Base-by-base conservation (phyloP, 176 grass and related monocot genomes). In the Microstegium vimineum region DNA sequence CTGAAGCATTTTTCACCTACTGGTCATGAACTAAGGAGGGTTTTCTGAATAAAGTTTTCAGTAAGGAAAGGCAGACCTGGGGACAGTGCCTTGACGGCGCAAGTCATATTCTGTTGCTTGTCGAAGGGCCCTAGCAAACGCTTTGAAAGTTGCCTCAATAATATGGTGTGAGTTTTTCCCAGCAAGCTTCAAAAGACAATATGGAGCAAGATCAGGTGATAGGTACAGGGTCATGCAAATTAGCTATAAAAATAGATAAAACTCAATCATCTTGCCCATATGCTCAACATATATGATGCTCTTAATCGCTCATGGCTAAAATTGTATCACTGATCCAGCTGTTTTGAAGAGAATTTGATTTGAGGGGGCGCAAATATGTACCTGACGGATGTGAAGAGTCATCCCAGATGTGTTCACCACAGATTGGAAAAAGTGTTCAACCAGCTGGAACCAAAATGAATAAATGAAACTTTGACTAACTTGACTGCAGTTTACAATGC, bases 381-480 rank as follows among this genome's bases (percentile, higher is more conserved):
- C 93, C 90, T 98, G 96, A 71, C 76, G 90, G 69, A 98, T 95
- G 77, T 98, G 96, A 86, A 98, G 93, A 3, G 93, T 98, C 96
- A 98, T 98, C 38, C 96, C 93, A 83, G 96, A 98, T 66, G 92
- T 98, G 78, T 98, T 98, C 64, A 86, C 95, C 28, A 95, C 27
- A 68, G 92, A 98, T 37, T 98, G 96, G 81, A 95, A 95, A 37
- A 98, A 93, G 75, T 98, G 96, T 60, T 98, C 96, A 79, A 98
- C 96, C 16, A 95, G 63, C 93, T 98, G 87, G 27, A 33, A 90
- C 25, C 59, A 89, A 82, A 85, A 66, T 5, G n/a, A n/a, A n/a
- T n/a, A n/a, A n/a, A n/a, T n/a, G 31, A 77, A 47, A 26, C n/a
- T 78, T 64, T 47, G 40, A 36, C 8, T 45, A 35, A 82, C 13